phyloP scores from a whole-genome alignment of 495 filamentous ascomycete genomes.

The Polyplosphaeria fusca region DNA sequence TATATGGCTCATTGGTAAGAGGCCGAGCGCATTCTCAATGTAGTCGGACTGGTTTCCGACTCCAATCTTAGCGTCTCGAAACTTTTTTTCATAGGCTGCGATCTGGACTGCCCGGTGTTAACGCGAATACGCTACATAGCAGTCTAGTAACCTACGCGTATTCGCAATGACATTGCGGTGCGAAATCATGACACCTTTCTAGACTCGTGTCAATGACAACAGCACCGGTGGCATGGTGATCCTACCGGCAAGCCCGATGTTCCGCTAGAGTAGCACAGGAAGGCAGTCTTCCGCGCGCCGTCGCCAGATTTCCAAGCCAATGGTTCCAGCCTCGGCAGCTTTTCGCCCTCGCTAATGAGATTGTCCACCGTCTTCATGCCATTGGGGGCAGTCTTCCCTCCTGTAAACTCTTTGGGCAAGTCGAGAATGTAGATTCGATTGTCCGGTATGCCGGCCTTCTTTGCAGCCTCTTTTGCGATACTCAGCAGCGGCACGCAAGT shows the following conservation, averaged over 20 bases:
- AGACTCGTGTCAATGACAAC: slow-evolving; percentile 6
- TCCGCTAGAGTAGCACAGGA: slow-evolving; percentile 85
- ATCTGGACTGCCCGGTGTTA: slow-evolving; percentile 23
- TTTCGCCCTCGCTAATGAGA: slow-evolving; percentile 62
- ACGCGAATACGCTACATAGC: too few relatives aligned
- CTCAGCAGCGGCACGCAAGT: slow-evolving; percentile 74
- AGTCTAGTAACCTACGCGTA: slow-evolving; percentile 56
- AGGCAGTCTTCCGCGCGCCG: slow-evolving; percentile 71
- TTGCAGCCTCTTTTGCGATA: slow-evolving; percentile 66
- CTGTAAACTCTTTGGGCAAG: slow-evolving; percentile 54
- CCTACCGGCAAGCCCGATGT: slow-evolving; percentile 79
- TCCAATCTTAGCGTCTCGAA: slow-evolving; percentile 12
- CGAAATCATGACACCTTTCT: slow-evolving; percentile 95
- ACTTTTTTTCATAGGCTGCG: slow-evolving; percentile 24
- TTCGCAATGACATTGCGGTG: slow-evolving; percentile 89
- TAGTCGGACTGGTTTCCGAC: slow-evolving; percentile 32
- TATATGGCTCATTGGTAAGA: slow-evolving; percentile 84
- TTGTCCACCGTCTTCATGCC: slow-evolving; percentile 70
- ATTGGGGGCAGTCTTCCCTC: slow-evolving; percentile 46
- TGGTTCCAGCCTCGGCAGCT: slow-evolving; percentile 59
- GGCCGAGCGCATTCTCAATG: slow-evolving; percentile 64
- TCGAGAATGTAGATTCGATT: slow-evolving; percentile 73
- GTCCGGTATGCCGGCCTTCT: slow-evolving; percentile 63
- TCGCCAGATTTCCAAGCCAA: slow-evolving; percentile 71
- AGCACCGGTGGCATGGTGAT: not conserved